A percentile compares a stretch with the other conserved stretches of the same genome.
Evolutionary conservation across 495 filamentous ascomycete genomes (phyloP).

Genomic region (Lophiostoma macrostomum): DNA sequence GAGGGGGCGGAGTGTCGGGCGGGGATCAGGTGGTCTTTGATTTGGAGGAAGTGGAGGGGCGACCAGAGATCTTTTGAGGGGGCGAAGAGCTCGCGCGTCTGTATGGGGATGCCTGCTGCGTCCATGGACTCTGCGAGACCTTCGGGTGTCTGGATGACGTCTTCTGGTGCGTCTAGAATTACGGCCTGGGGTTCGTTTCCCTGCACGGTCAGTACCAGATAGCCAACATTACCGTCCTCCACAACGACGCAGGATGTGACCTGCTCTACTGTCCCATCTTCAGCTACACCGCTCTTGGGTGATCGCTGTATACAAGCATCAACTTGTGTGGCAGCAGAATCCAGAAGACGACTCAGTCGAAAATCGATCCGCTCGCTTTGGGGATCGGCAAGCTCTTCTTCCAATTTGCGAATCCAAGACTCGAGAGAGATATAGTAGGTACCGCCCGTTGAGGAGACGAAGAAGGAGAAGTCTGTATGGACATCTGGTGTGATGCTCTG

Average conservation of each 20-base stretch:
- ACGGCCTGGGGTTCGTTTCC: conserved; percentile 60
- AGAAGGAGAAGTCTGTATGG: conserved; percentile 72
- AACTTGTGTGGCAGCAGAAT: conserved; percentile 57
- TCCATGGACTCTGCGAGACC: conserved; percentile 11
- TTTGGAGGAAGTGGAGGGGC: conserved; percentile 54
- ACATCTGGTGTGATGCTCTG: conserved; percentile 56
- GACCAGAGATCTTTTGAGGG: conserved; percentile 63
- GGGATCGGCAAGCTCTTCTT: conserved; percentile 67
- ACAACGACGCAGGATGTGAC: conserved; percentile 57
- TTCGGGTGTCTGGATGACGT: conserved; percentile 30
- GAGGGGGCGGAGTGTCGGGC: conserved; percentile 57
- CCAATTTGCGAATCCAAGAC: conserved; percentile 72
- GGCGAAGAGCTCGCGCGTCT: conserved; percentile 65
- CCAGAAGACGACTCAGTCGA: conserved; percentile 66
- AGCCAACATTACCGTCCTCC: conserved; percentile 71
- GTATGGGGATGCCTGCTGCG: conserved; percentile 32
- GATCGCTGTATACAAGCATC: conserved; percentile 55
- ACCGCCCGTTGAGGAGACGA: conserved; percentile 68
- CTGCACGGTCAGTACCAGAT: conserved; percentile 71
- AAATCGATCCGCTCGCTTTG: conserved; percentile 66
- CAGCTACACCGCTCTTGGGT: neutral
- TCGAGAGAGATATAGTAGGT: conserved; percentile 68
- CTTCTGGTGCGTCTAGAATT: conserved; percentile 63
- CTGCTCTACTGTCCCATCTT: conserved; percentile 40
- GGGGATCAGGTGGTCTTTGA: conserved; percentile 59